phyloP scores from a whole-genome alignment of 2,329 filamentous ascomycete genomes.

The Xylaria sp. region DNA sequence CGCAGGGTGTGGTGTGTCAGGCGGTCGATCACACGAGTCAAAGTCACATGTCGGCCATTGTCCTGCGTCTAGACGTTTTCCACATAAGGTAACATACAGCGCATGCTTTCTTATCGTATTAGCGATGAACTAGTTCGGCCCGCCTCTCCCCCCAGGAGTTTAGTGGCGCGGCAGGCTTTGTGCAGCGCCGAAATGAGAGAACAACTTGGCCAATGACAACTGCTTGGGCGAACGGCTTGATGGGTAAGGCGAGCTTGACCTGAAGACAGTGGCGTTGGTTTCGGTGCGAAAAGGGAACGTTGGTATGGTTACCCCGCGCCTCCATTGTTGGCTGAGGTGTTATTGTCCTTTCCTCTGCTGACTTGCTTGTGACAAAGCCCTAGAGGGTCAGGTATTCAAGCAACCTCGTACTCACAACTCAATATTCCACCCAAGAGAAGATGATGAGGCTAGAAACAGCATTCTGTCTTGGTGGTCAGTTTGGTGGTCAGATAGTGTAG shows the following conservation, averaged over 20 bases:
- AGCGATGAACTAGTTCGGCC: not conserved
- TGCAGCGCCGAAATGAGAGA: conserved; percentile 5
- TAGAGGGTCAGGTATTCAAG: not conserved
- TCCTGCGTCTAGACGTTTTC: not conserved
- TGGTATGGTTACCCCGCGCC: not conserved
- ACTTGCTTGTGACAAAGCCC: not conserved
- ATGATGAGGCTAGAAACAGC: not conserved
- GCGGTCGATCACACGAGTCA: not conserved
- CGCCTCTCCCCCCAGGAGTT: not conserved
- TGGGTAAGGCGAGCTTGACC: not conserved
- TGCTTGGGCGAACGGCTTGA: not conserved
- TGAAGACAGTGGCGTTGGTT: not conserved
- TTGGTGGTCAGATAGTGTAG: not conserved
- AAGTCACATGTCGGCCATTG: not conserved
- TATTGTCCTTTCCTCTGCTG: not conserved
- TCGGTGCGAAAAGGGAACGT: too few relatives aligned
- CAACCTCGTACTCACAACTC: not conserved
- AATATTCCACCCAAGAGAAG: not conserved
- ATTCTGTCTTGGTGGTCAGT: not conserved
- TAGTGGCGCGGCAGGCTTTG: not conserved
- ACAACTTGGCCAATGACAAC: not conserved
- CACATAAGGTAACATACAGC: too few relatives aligned
- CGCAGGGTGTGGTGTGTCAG: not conserved
- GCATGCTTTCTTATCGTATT: not conserved
- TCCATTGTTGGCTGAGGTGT: not conserved